Evolutionary conservation across 2,329 filamentous ascomycete genomes (phyloP).

Genomic region (Colletotrichum euphorbiae): DNA sequence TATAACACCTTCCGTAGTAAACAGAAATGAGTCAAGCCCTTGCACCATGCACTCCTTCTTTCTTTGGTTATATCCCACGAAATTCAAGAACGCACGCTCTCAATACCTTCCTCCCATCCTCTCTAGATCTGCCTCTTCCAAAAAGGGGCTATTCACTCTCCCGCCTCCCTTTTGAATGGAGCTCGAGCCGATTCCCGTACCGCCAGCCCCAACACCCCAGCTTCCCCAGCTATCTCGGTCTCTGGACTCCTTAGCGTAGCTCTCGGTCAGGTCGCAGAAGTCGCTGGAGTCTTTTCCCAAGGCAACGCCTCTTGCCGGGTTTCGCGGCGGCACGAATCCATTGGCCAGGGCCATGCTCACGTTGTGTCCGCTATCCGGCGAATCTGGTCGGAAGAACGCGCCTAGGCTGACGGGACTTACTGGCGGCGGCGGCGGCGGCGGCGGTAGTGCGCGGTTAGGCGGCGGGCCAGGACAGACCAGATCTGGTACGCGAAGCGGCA

Average conservation of each 20-base stretch:
- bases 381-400: constrained; percentile 10
- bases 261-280: constrained; percentile 47
- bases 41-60: background rate
- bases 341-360: constrained; percentile 37
- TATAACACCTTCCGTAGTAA: background rate
- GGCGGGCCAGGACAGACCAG: constrained; percentile 55
- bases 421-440: constrained; percentile 44
- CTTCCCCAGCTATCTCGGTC: constrained; percentile 52
- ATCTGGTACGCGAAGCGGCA: constrained; percentile 52
- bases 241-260: constrained; percentile 46
- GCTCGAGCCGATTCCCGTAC: background rate
- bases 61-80: background rate
- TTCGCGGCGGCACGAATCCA: constrained; percentile 35
- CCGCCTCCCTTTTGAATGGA: constrained; percentile 32
- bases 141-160: constrained; percentile 41
- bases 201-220: constrained; percentile 43
- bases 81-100: background rate
- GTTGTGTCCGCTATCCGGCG: constrained; percentile 15
- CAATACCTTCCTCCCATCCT: constrained; percentile 45
- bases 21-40: too few species aligned
- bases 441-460: constrained; percentile 57
- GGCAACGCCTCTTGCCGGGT: constrained; percentile 36
- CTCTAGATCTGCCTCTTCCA: constrained; percentile 46
- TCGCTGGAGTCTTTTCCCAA: constrained; percentile 45
- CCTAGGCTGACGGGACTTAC: background rate